Percentiles rank a stretch among this genome's conserved stretches.
These are phyloP conservation scores for Globisporangium uncinulatum DNA, from an alignment of 352 stramenopile genomes.

Conservation along the genomic window DNA sequence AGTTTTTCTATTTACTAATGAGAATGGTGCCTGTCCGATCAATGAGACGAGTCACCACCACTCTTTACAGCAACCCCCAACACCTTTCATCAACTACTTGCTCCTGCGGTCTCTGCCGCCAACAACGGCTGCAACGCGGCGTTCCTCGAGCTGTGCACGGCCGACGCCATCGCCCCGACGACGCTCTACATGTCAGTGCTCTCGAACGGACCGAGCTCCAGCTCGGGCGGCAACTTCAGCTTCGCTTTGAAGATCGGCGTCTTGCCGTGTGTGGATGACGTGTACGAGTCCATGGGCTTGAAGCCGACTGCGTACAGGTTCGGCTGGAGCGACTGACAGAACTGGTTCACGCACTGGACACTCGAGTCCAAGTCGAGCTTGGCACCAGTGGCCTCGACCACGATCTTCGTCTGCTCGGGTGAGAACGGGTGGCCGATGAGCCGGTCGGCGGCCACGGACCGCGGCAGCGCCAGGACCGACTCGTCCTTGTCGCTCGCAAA, in stretches of 20 bases:
- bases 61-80: too few species aligned
- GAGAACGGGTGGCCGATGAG: slow-evolving; percentile 25
- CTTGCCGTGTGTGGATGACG: slow-evolving; percentile 21
- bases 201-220: slow-evolving; percentile 40
- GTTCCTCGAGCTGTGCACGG: too few species aligned
- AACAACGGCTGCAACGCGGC: too few species aligned
- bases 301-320: slow-evolving; percentile 43
- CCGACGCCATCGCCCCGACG: too few species aligned
- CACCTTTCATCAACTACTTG: too few species aligned
- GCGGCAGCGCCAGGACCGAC: slow-evolving; percentile 51
- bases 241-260: slow-evolving; percentile 42
- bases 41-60: too few species aligned
- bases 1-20: too few species aligned
- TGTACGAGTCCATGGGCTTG: slow-evolving; percentile 53
- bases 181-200: too few species aligned
- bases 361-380: slow-evolving; percentile 72
- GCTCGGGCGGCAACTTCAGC: slow-evolving; percentile 43
- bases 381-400: slow-evolving; percentile 54
- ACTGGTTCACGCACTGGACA: slow-evolving; percentile 68
- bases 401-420: slow-evolving; percentile 25
- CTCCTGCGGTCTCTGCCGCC: too few species aligned
- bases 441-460: slow-evolving; percentile 30
- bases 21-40: too few species aligned
- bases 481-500: slow-evolving; percentile 63
- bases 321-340: slow-evolving; percentile 63